Conservation (phyloP, 495 filamentous ascomycete species). For the Penicillium turbatum region DNA sequence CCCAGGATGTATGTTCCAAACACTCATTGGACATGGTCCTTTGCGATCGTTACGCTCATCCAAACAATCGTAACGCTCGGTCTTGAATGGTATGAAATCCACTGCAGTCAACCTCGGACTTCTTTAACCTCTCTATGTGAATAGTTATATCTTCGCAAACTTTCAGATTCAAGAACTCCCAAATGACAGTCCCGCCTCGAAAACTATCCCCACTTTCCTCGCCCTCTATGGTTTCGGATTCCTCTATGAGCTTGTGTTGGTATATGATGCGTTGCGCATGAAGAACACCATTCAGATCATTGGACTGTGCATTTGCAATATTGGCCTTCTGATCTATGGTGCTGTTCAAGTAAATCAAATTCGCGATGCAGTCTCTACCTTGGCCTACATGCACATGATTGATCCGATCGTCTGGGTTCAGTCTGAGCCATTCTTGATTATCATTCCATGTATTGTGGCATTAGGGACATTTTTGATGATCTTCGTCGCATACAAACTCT, state of each 20-base stretch:
- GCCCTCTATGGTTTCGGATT: conserved; percentile 97
- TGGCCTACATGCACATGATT: conserved; percentile 38
- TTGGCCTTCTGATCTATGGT: conserved; percentile 86
- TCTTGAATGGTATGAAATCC: conserved; percentile 72
- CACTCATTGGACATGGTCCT: conserved; percentile 83
- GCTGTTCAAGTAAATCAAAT: conserved; percentile 91
- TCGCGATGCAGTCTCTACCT: conserved; percentile 55
- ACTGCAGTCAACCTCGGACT: not conserved
- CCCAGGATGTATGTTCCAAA: conserved; percentile 66
- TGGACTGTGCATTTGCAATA: conserved; percentile 86
- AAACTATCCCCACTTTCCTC: conserved; percentile 83
- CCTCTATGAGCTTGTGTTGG: conserved; percentile 80
- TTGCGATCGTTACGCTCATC: conserved; percentile 65
- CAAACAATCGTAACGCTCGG: conserved; percentile 76
- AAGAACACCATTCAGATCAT: conserved; percentile 99
- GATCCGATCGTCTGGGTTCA: conserved; percentile 56
- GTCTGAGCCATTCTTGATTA: conserved; percentile 71
- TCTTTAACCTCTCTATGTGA: not conserved
- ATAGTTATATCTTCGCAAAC: conserved; percentile 46
- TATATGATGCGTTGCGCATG: conserved; percentile 86
- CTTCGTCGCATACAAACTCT: conserved; percentile 85
- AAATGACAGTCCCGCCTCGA: conserved; percentile 41
- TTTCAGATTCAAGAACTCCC: conserved; percentile 66
- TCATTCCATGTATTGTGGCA: conserved; percentile 79
- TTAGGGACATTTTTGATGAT: conserved; percentile 67